Base-by-base conservation (phyloP, 148 eudicot genomes). In the Spergularia bocconei region DNA sequence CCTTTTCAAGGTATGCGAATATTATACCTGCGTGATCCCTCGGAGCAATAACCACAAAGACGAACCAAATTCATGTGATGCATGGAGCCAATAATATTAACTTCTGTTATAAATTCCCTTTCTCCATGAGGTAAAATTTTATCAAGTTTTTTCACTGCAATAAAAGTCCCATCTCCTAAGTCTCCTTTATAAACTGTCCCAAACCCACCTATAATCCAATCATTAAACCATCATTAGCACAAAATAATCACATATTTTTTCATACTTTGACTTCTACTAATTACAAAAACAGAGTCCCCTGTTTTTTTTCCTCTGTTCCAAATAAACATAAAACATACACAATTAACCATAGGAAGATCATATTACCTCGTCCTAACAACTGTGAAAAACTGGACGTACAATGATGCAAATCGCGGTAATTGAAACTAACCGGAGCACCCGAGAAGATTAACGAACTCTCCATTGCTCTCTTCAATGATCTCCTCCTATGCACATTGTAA, bases 31-130 rank as follows among this genome's bases (percentile, higher is more conserved):
- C 87, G 93, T 65, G 88, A 71, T 7, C 92, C 97, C 77, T 94
- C 96, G 0, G 98, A 92, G 82, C 93, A 94, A 79, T 94, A 94
- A 13, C 98, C 97, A 56, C 93, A 89, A 29, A 94, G 87, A 6
- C 97, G 91, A 74, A 94, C 98, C 82, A 94, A 89, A 85, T 94
- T 94, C 97, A 94, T 89, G 59, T 91, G 98, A 84, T 94, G 98
- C 98, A 94, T 94, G 6, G 97, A 90, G 61, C 98, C 90, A 25
- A 94, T 94, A 5, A 91, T 86, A 79, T 90, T 94, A 19, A 94
- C 98, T 84, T 94, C 98, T 8, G 96, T 92, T 66, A 94, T 84
- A 39, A 94, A 94, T 72, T 92, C 97, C 72, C 83, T 89, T 83
- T 94, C 89, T 53, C 98, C 98, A 73, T 94, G 98, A 55, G 97